These are phyloP conservation scores for Colletotrichum paranaense DNA, from an alignment of 2,329 filamentous ascomycete species.

Conservation along the genomic window DNA sequence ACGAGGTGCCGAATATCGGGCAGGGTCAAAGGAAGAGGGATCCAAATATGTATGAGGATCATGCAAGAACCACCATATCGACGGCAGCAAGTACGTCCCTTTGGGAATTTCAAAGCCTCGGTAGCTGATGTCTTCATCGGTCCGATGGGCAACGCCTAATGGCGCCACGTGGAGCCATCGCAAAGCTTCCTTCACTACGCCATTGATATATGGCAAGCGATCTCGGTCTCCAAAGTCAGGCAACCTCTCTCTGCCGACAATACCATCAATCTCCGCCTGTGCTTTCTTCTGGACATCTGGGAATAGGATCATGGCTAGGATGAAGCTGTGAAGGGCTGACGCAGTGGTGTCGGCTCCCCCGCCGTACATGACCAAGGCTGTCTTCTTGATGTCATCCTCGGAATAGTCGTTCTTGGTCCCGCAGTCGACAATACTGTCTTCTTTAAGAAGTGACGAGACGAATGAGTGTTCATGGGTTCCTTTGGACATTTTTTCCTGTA, in stretches of 20 bases:
- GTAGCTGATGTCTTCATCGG: slow-evolving; percentile 39
- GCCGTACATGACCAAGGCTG: slow-evolving; percentile 24
- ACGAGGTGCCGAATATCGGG: slow-evolving; percentile 42
- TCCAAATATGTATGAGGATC: slow-evolving; percentile 73
- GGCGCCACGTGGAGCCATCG: slow-evolving; percentile 66
- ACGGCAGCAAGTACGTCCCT: slow-evolving; percentile 37
- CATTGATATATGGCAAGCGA: slow-evolving; percentile 62
- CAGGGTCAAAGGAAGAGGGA: slow-evolving; percentile 46
- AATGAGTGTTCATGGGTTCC: slow-evolving; percentile 5
- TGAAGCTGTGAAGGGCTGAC: slow-evolving; percentile 53
- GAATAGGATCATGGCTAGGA: slow-evolving; percentile 57
- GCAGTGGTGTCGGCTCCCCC: slow-evolving; percentile 35
- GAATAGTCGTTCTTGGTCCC: neutral
- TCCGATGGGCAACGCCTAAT: slow-evolving; percentile 50
- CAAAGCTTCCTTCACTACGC: slow-evolving; percentile 65
- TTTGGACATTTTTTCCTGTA: slow-evolving; percentile 38
- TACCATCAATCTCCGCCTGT: slow-evolving; percentile 62
- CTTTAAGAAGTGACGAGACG: slow-evolving; percentile 4
- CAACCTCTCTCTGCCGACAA: slow-evolving; percentile 59
- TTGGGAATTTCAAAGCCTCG: slow-evolving; percentile 28
- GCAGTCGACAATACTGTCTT: neutral
- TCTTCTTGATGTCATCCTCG: slow-evolving; percentile 22
- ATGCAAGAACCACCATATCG: slow-evolving; percentile 59
- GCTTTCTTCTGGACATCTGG: slow-evolving; percentile 59
- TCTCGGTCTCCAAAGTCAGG: slow-evolving; percentile 60